Base-by-base conservation (phyloP, 176 grass and related monocot genomes). In the Triticum monococcum region DNA sequence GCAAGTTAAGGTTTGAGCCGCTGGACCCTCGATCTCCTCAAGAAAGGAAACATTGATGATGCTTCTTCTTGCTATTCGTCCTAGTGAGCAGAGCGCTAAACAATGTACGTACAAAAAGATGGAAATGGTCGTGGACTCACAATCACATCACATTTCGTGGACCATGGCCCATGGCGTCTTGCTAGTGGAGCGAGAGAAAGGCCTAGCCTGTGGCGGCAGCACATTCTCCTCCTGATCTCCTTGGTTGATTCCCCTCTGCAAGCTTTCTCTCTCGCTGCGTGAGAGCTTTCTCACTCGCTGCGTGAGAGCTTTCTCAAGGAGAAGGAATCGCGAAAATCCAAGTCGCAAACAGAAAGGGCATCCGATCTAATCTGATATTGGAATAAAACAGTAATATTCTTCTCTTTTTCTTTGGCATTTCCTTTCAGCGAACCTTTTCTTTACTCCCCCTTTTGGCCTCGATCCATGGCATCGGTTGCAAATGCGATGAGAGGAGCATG, bases 381-480 rank as follows among this genome's bases (percentile, higher is more conserved):
- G 82, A 81, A 89, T 68, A 89, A 89, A 89, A 77, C 35, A 18
- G 14, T n/a, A 24, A 7, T 37, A 57, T 7, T 63, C 40, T 40
- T 31, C 77, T 31, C 7, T 83, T 28, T n/a, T 54, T 18, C 1
- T 54, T 54, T 14, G 8, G 23, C 43, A 18, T 71, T 82, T 56
- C 70, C 18, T 71, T 73, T 23, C 2, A 8, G 28, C 1, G 11
- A 81, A 30, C 31, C 3, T 48, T 59, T 57, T 37, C 11, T 61
- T 70, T 48, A 4, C 26, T 9, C 8, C 64, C 0, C 0, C 18
- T 68, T 35, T 22, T 67, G 14, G 26, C 11, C 8, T 28, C 2
- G 8, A 66, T 70, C 65, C 64, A 69, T 5, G 46, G 43, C 26
- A 69, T 23, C 32, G 5, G 25, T 8, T 22, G 17, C 79, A 14